Percentiles rank a stretch among this genome's conserved stretches.
Conservation (phyloP, 805 yeast species). For the Saccharomycopsis vini region DNA sequence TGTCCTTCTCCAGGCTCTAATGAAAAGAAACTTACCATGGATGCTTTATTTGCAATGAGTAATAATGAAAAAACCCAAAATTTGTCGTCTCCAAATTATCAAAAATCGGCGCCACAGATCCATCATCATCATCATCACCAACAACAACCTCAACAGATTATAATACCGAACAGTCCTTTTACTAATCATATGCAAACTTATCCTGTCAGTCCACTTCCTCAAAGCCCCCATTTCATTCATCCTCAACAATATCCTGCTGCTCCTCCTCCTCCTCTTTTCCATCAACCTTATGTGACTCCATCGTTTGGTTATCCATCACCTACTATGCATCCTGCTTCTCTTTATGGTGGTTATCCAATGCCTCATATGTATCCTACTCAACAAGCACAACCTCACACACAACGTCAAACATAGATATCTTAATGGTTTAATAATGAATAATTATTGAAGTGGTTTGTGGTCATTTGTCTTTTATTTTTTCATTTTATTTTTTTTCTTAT, state of each 20-base stretch:
- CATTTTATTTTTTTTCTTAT: too few species aligned
- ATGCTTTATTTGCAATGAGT: not conserved
- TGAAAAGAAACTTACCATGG: not conserved
- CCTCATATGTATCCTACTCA: not conserved
- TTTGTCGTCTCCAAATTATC: not conserved
- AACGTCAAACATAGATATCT: not conserved
- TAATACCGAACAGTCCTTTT: not conserved
- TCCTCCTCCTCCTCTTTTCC: not conserved
- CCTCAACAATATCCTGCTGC: not conserved
- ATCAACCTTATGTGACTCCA: not conserved
- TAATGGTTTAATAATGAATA: not conserved
- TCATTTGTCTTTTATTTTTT: too few species aligned
- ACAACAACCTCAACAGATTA: not conserved
- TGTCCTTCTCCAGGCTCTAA: not conserved
- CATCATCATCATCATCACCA: not conserved
- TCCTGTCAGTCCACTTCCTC: not conserved
- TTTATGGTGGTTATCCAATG: not conserved
- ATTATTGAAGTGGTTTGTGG: too few species aligned
- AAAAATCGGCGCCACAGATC: not conserved
- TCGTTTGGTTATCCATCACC: not conserved
- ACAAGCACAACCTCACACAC: not conserved
- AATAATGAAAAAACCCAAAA: not conserved
- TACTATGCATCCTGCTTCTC: not conserved
- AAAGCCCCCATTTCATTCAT: not conserved
- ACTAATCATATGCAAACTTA: not conserved